Percentiles rank a stretch among this genome's conserved stretches.
These are phyloP conservation scores for Fraxinus nigra DNA, from an alignment of 305 asterid species.

Conservation along the genomic window DNA sequence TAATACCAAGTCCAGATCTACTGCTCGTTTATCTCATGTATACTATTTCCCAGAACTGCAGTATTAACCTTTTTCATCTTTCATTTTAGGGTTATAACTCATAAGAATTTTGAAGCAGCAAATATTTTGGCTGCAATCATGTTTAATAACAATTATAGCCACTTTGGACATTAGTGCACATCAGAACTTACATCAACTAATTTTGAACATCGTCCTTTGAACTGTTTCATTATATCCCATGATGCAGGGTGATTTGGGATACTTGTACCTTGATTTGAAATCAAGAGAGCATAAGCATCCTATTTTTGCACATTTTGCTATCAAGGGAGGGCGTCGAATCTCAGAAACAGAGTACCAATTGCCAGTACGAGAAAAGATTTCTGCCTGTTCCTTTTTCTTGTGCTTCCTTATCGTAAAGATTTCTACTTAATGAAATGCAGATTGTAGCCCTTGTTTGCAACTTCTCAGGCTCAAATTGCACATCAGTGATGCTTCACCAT, in stretches of 20 bases:
- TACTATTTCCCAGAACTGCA: neutral
- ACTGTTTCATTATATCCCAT: conserved; percentile 11
- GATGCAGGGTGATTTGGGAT: conserved; percentile 84
- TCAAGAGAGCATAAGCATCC: conserved; percentile 85
- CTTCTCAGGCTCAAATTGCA: conserved; percentile 63
- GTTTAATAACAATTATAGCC: neutral
- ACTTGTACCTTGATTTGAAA: conserved; percentile 81
- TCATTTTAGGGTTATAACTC: neutral
- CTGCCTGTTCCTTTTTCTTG: conserved; percentile 21
- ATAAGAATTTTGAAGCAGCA: neutral
- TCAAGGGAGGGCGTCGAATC: conserved; percentile 83
- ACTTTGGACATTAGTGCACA: neutral
- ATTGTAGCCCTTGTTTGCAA: conserved; percentile 97
- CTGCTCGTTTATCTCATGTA: neutral
- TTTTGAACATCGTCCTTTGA: conserved; percentile 22
- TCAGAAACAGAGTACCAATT: conserved; percentile 79
- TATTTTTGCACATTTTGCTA: conserved; percentile 86
- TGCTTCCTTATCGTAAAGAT: neutral
- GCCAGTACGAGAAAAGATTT: conserved; percentile 58
- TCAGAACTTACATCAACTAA: conserved; percentile 8
- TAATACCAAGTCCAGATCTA: neutral
- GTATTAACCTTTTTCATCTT: neutral
- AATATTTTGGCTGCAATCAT: neutral
- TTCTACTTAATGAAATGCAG: conserved; percentile 43
- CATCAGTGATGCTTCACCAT: conserved; percentile 71